Base-by-base conservation (phyloP, 306 rosid species). In the Lablab purpureus region DNA sequence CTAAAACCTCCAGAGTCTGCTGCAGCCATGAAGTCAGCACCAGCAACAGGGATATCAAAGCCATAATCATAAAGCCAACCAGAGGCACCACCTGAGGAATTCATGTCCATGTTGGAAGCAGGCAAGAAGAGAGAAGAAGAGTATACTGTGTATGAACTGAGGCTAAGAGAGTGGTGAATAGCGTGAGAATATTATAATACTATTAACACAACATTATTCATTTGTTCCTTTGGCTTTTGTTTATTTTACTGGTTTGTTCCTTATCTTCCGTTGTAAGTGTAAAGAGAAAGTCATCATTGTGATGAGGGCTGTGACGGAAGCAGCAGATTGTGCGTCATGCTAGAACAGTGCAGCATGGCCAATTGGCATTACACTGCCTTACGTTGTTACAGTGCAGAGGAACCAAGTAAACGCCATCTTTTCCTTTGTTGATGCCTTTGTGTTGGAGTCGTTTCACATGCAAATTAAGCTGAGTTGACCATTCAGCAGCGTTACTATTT, bases 1-100 rank as follows among this genome's bases (percentile, higher is more conserved):
- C 28, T 59, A 92, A 91, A 91, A 69, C 75, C 65, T 63, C 63
- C 71, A 82, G 88, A 40, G 55, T 85, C 45, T 43, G 14, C 70
- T n/a, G 87, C 21, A 32, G 74, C 77, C 55, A 84, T 83, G 85
- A 89, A 87, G 36, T 80, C 79, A 41, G 82, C 41, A 27, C 55
- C 90, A 76, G 84, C 67, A 46, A 81, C 78, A 40, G 87, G 50
- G 43, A 88, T 75, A 25, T 81, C 84, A 59, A 85, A 40, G 76
- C 60, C 81, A 82, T 87, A 89, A 83, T 87, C 91, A 17, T 71
- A 88, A 51, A 92, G 90, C 94, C 94, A 88, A 67, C 63, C 74
- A 54, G 88, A 84, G 46, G 73, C 37, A 59, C 40, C 80, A 13
- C 80, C 84, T 1, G 86, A 47, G 19, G 90, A 76, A 74, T 76